These are phyloP conservation scores for Phalaenopsis hybrid DNA, from an alignment of 116 monocot species.

Conservation along the genomic window DNA sequence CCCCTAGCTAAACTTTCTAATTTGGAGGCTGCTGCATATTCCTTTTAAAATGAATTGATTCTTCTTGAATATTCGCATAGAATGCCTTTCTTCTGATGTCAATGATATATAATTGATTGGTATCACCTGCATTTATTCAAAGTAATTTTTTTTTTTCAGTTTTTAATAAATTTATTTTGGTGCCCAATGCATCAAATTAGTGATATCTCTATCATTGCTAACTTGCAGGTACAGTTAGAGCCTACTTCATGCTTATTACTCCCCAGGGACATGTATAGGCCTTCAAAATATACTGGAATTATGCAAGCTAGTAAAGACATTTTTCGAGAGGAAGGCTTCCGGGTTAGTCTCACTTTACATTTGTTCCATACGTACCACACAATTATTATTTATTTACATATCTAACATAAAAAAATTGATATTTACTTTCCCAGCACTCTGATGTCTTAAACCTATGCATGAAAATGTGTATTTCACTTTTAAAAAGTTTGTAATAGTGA, in stretches of 20 bases:
- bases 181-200: neutral
- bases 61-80: neutral
- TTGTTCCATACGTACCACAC: neutral
- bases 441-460: no score
- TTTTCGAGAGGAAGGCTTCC: slow-evolving; percentile 82
- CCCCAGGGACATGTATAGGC: slow-evolving; percentile 37
- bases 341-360: slow-evolving; percentile 32
- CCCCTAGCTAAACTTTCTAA: no score
- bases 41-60: neutral
- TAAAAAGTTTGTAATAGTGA: no score
- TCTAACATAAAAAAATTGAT: no score
- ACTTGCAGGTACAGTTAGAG: slow-evolving; percentile 82
- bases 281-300: slow-evolving; percentile 85
- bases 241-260: slow-evolving; percentile 69
- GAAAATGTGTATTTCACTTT: no score
- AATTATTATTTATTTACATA: no score
- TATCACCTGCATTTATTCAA: neutral
- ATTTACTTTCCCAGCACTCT: no score
- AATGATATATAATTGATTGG: neutral
- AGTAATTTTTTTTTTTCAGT: neutral
- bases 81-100: neutral
- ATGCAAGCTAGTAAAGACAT: slow-evolving; percentile 84
- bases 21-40: no score
- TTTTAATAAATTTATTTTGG: neutral
- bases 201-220: neutral